phyloP scores from a whole-genome alignment of 2,329 filamentous ascomycete species.

The Fusarium lyarnte region DNA sequence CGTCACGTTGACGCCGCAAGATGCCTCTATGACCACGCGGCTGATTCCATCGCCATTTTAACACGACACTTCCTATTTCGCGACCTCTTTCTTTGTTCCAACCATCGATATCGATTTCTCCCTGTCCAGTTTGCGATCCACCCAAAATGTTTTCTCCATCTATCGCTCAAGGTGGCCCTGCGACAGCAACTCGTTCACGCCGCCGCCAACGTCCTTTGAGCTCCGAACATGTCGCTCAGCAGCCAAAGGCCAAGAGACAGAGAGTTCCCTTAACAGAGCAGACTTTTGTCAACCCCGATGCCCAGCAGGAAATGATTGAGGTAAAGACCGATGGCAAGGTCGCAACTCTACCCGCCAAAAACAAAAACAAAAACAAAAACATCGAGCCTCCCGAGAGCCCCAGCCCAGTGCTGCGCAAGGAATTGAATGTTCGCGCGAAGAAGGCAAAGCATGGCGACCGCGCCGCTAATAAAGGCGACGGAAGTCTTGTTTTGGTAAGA shows the following conservation, averaged over 20 bases:
- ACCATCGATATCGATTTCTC: constrained; percentile 21
- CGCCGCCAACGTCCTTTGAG: constrained; percentile 69
- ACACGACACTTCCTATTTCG: constrained; percentile 21
- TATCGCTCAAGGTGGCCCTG: constrained; percentile 60
- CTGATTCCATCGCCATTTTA: constrained; percentile 38
- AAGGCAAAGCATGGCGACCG: constrained; percentile 72
- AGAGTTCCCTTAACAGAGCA: constrained; percentile 67
- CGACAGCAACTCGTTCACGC: constrained; percentile 67
- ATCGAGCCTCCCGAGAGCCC: constrained; percentile 58
- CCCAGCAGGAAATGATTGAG: constrained; percentile 63
- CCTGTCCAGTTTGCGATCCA: constrained; percentile 36
- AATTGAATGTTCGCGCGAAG: constrained; percentile 69
- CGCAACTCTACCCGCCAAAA: constrained; percentile 55
- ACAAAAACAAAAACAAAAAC: constrained; percentile 59
- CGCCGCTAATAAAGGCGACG: constrained; percentile 70
- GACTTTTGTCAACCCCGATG: constrained; percentile 63
- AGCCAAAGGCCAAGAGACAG: constrained; percentile 72
- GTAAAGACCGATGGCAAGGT: constrained; percentile 64
- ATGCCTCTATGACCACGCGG: constrained; percentile 43
- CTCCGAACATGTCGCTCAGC: constrained; percentile 62
- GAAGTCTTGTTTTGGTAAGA: constrained; percentile 71
- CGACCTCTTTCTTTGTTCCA: constrained; percentile 17
- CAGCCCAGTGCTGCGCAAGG: constrained; percentile 55
- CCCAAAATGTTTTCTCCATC: constrained; percentile 69
- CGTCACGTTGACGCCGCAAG: constrained; percentile 37